phyloP scores from a whole-genome alignment of 345 rosid genomes.

The Schrenkiella parvula region DNA sequence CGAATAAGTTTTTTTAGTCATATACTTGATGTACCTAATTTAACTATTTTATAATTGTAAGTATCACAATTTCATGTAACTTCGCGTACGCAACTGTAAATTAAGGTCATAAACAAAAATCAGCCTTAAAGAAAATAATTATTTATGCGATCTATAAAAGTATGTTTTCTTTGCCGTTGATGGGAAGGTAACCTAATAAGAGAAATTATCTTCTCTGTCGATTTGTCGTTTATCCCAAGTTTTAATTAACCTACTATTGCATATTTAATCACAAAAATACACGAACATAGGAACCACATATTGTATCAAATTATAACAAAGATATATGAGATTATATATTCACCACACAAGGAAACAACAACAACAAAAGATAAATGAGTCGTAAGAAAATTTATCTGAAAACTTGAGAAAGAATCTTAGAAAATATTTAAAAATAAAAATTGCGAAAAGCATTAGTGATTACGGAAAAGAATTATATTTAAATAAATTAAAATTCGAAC shows the following conservation, averaged over 20 bases:
- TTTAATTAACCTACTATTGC: neutral
- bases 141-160: neutral
- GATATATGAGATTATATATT: neutral
- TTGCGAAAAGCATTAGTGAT: neutral
- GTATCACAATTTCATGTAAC: neutral
- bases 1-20: neutral
- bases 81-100: neutral
- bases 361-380: neutral
- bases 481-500: neutral
- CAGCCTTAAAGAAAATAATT: neutral
- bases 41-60: slow-evolving; percentile 15
- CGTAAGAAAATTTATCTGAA: neutral
- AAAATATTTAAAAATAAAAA: too few relatives aligned
- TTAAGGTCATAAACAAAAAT: neutral
- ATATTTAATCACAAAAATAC: neutral
- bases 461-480: neutral
- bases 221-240: slow-evolving; percentile 3
- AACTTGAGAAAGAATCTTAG: neutral
- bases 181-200: slow-evolving; percentile 19
- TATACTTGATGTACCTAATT: slow-evolving; percentile 21
- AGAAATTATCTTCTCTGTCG: neutral
- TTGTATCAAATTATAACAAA: neutral
- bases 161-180: slow-evolving; percentile 23
- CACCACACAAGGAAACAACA: neutral
- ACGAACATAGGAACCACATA: neutral